Base-by-base conservation (phyloP, 2,329 filamentous ascomycete genomes). In the Diaporthe longicolla region DNA sequence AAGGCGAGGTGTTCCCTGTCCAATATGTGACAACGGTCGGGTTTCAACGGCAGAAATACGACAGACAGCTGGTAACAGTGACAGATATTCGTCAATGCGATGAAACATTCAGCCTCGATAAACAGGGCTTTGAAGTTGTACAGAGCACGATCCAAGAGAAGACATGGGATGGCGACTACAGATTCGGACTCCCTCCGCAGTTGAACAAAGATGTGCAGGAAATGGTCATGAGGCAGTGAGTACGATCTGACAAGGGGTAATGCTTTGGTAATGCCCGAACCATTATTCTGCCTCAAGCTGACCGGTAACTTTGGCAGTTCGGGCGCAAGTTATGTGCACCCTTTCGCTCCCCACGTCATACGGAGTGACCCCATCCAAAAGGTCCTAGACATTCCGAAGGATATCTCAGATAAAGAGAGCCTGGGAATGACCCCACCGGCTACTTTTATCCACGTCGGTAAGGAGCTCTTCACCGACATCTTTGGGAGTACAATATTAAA, bases 191-290 rank as follows among this genome's bases (percentile, higher is more conserved):
- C 55, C 55, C 55, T 58, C 29, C 55, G 19, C 29, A 58, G 7
- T 58, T 58, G 19, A 58, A 58, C 32, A 58, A 58, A 19, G 55
- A 58, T 58, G 55, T 58, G 10, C 55, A 58, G 55, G 55, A 58
- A 17, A 58, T 58, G 55, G 55, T 58, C 29, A 58, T 58, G 29
- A 58, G 32, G 55, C 55, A 58, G 55, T 58, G 35, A 21, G 55
- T 37, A 6, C 15, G 19, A 58, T 58, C 19, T 58, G n/a, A 21
- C 19, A 19, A 8, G 17, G 9, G 9, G n/a, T 19, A 35, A 29
- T 37, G 55, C 3, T 35, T n/a, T 19, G 55, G 19, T 5, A 37
- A 19, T 13, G 24, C 19, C 26, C 26, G 19, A 17, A 32, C 7
- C 29, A 32, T 55, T 32, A 19, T 8, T 26, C 26, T 55, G 26